phyloP scores from a whole-genome alignment of 2,329 filamentous ascomycete genomes.

The Plenodomus tracheiphilus region DNA sequence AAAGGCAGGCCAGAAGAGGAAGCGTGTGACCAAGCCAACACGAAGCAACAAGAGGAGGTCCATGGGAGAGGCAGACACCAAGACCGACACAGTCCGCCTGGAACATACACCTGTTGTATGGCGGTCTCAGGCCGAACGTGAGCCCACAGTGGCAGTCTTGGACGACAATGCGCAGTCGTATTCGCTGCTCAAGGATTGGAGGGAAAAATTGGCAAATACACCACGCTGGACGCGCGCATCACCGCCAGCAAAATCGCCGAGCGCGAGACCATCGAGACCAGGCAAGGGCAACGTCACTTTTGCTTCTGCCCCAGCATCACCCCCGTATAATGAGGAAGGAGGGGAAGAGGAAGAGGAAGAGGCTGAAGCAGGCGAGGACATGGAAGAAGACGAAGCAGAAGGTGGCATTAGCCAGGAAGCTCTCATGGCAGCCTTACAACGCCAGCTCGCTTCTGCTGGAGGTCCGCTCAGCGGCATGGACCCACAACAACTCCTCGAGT shows the following conservation, averaged over 20 bases:
- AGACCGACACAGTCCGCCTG: conserved; percentile 10
- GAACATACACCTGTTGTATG: conserved; percentile 39
- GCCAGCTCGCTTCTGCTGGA: conserved; percentile 38
- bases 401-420: conserved; percentile 44
- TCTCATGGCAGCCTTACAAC: conserved; percentile 42
- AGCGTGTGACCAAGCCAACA: conserved; percentile 19
- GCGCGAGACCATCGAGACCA: conserved; percentile 7
- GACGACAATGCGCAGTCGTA: conserved; percentile 39
- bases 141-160: conserved; percentile 26
- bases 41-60: conserved; percentile 33
- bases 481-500: conserved; percentile 48
- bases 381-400: conserved; percentile 15
- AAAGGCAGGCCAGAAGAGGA: conserved; percentile 36
- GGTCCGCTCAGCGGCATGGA: conserved; percentile 47
- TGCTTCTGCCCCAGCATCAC: conserved; percentile 16
- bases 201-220: conserved; percentile 40
- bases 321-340: conserved; percentile 15
- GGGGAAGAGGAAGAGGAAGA: conserved; percentile 17
- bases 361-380: conserved; percentile 18
- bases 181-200: conserved; percentile 52
- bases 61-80: conserved; percentile 1
- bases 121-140: conserved; percentile 31
- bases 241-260: conserved; percentile 13
- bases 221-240: conserved; percentile 28
- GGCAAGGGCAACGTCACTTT: conserved; percentile 8